Evolutionary conservation across 169 alveolate genomes (phyloP), one percentile per base, ranked within the genome.

Genomic region (Neospora caninum): DNA sequence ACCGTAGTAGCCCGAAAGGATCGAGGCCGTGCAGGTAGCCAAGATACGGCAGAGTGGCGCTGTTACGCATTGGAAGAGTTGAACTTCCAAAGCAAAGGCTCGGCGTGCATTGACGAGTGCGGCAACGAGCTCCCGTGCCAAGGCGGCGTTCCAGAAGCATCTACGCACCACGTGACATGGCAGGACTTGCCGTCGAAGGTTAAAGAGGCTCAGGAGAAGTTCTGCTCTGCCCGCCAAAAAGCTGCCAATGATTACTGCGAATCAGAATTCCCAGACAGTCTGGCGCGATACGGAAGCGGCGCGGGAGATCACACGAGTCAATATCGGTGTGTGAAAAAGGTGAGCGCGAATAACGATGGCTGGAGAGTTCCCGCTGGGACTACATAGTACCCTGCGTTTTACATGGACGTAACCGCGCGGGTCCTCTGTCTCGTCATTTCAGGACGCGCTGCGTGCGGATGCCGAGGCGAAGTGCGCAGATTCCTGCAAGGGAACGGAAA

Each of bases 121-220:
- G 86, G 86, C 41, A n/a, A n/a, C 31, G 86, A 78, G 27, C 86
- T 78, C n/a, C 27, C 49, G 86, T 78, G 86, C 86, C 86, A 78
- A 38, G 86, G 86, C 20, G 86, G 13, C 18, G 86, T 78, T 1
- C 39, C 27, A 16, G 86, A n/a, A 78, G 43, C 9, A 4, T 20
- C 86, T n/a, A 38, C 45, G 2, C 49, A 78, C 39, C 86, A 78
- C 86, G 31, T 16, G 2, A 29, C 86, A 22, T n/a, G 86, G 86
- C 41, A 13, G 45, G 13, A 78, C 10, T n/a, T 78, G 86, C 86
- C 86, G 49, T 10, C 45, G 1, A n/a, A 36, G 45, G 4, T 78
- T 16, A 22, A 16, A 7, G 49, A 36, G 45, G 86, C 43, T 20
- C 9, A 2, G 22, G n/a, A 78, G 4, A 78, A 78, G 86, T 78